Percentiles rank a stretch among this genome's conserved stretches.
Evolutionary conservation across 331 rosid species (phyloP).

Genomic region (Acacia pycnantha): DNA sequence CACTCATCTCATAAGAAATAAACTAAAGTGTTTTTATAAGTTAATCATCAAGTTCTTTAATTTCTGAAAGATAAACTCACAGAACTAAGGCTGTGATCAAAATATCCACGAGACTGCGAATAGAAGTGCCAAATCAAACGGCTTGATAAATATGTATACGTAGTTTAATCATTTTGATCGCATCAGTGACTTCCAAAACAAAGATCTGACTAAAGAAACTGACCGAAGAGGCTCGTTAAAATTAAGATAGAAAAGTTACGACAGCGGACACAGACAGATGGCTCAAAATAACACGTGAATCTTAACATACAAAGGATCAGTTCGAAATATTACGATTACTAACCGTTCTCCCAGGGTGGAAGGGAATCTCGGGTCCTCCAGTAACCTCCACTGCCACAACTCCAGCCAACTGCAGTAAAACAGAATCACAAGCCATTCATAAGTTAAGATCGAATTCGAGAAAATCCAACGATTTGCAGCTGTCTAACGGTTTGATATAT

Average conservation of each 20-base stretch:
- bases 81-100: background rate
- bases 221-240: background rate
- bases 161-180: background rate
- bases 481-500: background rate
- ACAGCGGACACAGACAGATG: background rate
- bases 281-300: slow-evolving; percentile 11
- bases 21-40: background rate
- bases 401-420: slow-evolving; percentile 52
- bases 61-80: background rate
- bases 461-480: background rate
- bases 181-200: background rate
- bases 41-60: background rate
- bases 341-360: slow-evolving; percentile 31
- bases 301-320: background rate
- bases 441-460: background rate
- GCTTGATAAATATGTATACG: background rate
- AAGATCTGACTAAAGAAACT: background rate
- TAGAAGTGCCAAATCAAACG: background rate
- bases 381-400: slow-evolving; percentile 62
- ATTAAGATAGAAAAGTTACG: background rate
- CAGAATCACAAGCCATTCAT: background rate
- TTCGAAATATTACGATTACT: background rate
- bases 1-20: background rate
- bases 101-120: background rate
- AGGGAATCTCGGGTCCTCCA: slow-evolving; percentile 56